Percentiles rank a stretch among this genome's conserved stretches.
phyloP scores from a whole-genome alignment of 2,329 filamentous ascomycete species.

The Diaporthe sp. region DNA sequence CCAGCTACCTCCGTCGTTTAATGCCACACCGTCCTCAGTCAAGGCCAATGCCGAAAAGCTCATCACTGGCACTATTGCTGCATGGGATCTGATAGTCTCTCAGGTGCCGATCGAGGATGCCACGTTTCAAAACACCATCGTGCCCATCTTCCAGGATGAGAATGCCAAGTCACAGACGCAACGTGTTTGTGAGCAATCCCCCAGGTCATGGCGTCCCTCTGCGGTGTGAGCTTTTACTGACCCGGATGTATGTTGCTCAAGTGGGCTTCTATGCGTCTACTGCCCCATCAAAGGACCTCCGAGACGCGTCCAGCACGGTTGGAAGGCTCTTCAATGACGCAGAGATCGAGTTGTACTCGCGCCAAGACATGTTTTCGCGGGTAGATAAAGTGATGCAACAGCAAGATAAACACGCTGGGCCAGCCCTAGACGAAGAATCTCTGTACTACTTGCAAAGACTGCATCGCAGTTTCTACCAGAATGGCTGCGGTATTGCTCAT shows the following conservation, averaged over 20 bases:
- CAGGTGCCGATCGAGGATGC: not conserved
- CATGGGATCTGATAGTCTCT: not conserved
- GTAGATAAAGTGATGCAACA: conserved; percentile 20
- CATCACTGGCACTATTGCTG: not conserved
- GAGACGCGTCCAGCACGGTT: conserved; percentile 29
- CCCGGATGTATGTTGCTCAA: not conserved
- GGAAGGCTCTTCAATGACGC: conserved; percentile 15
- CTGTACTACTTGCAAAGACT: conserved; percentile 29
- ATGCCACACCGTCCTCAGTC: not conserved
- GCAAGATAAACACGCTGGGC: not conserved
- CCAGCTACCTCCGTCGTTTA: not conserved
- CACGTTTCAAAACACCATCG: not conserved
- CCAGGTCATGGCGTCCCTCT: not conserved
- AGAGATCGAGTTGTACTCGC: conserved; percentile 25
- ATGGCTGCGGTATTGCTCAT: conserved; percentile 26
- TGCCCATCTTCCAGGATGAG: not conserved
- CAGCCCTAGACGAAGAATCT: not conserved
- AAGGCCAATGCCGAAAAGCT: not conserved
- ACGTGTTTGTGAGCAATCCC: not conserved
- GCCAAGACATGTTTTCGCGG: conserved; percentile 26
- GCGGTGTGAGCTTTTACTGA: not conserved
- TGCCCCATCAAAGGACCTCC: conserved; percentile 27
- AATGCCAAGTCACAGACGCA: not conserved
- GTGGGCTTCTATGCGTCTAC: conserved; percentile 33
- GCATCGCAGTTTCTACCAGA: conserved; percentile 22